These are phyloP conservation scores for Polygonum aviculare DNA, from an alignment of 148 eudicot genomes.

Conservation along the genomic window DNA sequence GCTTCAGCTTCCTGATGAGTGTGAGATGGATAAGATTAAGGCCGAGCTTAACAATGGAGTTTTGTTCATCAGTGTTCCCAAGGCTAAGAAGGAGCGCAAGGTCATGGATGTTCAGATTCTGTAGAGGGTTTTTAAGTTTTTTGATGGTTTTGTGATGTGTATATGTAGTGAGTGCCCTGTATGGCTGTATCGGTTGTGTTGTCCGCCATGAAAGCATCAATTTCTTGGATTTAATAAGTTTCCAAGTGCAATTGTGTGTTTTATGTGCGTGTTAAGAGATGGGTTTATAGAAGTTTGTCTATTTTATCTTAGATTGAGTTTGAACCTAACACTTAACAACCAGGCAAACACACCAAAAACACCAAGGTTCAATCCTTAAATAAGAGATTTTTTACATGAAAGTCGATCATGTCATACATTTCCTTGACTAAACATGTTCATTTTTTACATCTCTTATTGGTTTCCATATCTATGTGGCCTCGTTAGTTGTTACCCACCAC, in stretches of 20 bases:
- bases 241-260: no score
- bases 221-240: no score
- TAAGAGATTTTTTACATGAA: not conserved
- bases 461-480: not conserved
- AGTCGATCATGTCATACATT: not conserved
- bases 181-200: no score
- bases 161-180: not conserved
- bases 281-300: not conserved
- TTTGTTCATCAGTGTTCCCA: constrained; percentile 50
- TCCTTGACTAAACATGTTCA: not conserved
- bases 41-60: constrained; percentile 76
- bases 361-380: not conserved
- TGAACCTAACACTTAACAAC: constrained; percentile 1
- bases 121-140: constrained; percentile 3
- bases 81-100: constrained; percentile 39
- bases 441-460: not conserved
- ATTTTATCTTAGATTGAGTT: not conserved
- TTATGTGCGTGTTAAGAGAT: not conserved
- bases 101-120: constrained; percentile 57
- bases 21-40: constrained; percentile 49
- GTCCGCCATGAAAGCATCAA: no score
- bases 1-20: constrained; percentile 52
- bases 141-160: not conserved
- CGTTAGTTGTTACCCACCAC: not conserved
- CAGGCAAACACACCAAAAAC: not conserved